Conservation (phyloP, 2,329 filamentous ascomycete genomes). For the Mycocentrospora acerina region DNA sequence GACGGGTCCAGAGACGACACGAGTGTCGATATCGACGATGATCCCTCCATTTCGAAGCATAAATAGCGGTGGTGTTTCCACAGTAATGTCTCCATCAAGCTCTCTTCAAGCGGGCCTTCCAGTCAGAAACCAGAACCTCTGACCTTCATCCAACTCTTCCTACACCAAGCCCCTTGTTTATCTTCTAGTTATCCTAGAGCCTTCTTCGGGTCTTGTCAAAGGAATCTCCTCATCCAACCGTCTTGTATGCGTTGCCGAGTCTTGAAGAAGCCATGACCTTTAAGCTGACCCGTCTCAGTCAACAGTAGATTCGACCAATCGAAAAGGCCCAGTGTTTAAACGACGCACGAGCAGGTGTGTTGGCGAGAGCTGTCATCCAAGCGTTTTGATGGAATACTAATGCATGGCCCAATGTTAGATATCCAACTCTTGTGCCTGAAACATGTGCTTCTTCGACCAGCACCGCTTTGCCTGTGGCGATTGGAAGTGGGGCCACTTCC, state of each 20-base stretch:
- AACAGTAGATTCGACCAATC: constrained; percentile 13
- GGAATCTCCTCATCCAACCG: constrained; percentile 34
- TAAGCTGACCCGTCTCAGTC: constrained; percentile 26
- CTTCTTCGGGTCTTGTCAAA: constrained; percentile 4
- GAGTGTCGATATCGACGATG: constrained; percentile 24
- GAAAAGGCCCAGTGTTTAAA: constrained; percentile 19
- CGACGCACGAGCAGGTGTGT: constrained; percentile 32
- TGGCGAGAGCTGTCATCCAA: constrained; percentile 29
- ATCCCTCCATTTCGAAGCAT: constrained; percentile 36
- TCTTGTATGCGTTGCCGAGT: constrained; percentile 29
- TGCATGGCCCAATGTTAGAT: constrained; percentile 27
- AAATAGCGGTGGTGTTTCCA: constrained; percentile 42
- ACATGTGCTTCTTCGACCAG: constrained; percentile 96
- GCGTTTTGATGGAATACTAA: constrained; percentile 31
- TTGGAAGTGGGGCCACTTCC: constrained; percentile 94
- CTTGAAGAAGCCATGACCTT: constrained; percentile 25
- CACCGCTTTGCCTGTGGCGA: constrained; percentile 82
- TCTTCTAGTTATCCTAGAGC: constrained; percentile 19
- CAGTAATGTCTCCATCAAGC: constrained; percentile 28
- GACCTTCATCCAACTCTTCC: constrained; percentile 32
- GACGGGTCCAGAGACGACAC: constrained; percentile 28
- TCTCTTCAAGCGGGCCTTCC: constrained; percentile 29
- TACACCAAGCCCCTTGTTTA: constrained; percentile 27
- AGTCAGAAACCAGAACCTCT: constrained; percentile 27
- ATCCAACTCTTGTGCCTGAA: constrained; percentile 35